Percentiles rank a stretch among this genome's conserved stretches.
phyloP scores from a whole-genome alignment of 176 grass and related monocot genomes.

The Tillandsia leiboldiana region DNA sequence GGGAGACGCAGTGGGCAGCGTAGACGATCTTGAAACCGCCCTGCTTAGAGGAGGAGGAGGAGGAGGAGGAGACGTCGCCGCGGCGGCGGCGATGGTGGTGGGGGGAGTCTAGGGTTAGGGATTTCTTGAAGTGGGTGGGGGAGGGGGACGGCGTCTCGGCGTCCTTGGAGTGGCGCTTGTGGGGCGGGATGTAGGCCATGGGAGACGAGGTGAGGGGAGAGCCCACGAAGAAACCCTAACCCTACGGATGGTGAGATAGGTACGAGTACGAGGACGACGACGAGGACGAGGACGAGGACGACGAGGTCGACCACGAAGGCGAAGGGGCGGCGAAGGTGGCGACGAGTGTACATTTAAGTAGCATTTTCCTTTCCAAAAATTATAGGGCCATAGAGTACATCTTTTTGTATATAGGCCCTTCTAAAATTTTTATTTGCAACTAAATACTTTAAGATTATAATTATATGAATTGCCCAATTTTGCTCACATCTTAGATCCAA shows the following conservation, averaged over 20 bases:
- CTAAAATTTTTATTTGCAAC: no score
- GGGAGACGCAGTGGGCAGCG: constrained; percentile 15
- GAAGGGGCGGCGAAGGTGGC: no score
- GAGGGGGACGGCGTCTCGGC: constrained; percentile 10
- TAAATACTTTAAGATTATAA: no score
- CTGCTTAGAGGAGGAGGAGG: not conserved
- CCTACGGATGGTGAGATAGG: not conserved
- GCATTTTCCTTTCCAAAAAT: no score
- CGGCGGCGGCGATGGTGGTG: not conserved
- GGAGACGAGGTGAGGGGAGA: not conserved
- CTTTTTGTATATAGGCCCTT: no score
- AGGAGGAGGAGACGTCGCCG: not conserved
- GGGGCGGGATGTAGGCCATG: constrained; percentile 38
- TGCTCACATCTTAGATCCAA: no score
- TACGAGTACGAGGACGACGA: no score
- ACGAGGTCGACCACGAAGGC: no score
- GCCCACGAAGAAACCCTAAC: not conserved
- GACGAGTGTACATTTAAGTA: no score
- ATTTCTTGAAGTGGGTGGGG: constrained; percentile 13
- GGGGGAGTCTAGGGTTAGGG: not conserved
- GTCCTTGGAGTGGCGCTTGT: constrained; percentile 25
- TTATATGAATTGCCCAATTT: no score
- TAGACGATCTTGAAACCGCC: not conserved
- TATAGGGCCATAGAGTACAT: no score
- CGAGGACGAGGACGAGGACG: no score